Evolutionary conservation across 495 filamentous ascomycete species (phyloP).

Genomic region (Patellaria atrata): DNA sequence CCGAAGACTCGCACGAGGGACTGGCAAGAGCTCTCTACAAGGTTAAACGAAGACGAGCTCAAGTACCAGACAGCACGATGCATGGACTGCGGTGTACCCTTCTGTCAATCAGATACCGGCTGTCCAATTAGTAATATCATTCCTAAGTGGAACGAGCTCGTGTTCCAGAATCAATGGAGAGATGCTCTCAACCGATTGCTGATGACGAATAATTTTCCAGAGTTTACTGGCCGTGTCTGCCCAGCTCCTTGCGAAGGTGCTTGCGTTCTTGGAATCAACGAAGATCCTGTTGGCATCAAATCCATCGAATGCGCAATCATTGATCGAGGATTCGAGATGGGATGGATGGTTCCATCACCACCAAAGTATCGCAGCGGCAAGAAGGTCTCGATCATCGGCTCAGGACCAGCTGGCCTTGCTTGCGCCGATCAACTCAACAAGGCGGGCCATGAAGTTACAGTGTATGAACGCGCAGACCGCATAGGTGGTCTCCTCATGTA

Average conservation of each 20-base stretch:
- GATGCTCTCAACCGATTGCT: constrained; percentile 89
- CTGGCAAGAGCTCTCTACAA: constrained; percentile 83
- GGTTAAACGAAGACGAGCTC: constrained; percentile 89
- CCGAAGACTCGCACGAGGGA: constrained; percentile 78
- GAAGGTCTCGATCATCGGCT: constrained; percentile 84
- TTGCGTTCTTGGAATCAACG: constrained; percentile 96
- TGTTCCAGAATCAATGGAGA: constrained; percentile 87
- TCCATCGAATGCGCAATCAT: constrained; percentile 99
- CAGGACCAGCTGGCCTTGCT: constrained; percentile 84
- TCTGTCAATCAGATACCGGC: constrained; percentile 95
- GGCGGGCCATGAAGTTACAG: constrained; percentile 77
- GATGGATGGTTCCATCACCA: constrained; percentile 88
- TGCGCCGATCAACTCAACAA: constrained; percentile 92
- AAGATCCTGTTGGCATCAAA: constrained; percentile 97
- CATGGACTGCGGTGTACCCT: constrained; percentile 99
- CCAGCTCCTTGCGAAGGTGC: constrained; percentile 96
- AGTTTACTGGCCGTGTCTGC: constrained; percentile 97
- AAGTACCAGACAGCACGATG: constrained; percentile 98
- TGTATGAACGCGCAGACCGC: constrained; percentile 93
- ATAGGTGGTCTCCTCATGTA: constrained; percentile 94
- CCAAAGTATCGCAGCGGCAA: constrained; percentile 78
- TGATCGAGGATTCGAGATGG: constrained; percentile 97
- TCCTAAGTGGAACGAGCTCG: constrained; percentile 95
- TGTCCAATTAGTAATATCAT: constrained; percentile 99
- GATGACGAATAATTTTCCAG: constrained; percentile 99